Evolutionary conservation across 2,329 filamentous ascomycete species (phyloP), one percentile per base, ranked within the genome.

Genomic region (Macrophomina tecta): DNA sequence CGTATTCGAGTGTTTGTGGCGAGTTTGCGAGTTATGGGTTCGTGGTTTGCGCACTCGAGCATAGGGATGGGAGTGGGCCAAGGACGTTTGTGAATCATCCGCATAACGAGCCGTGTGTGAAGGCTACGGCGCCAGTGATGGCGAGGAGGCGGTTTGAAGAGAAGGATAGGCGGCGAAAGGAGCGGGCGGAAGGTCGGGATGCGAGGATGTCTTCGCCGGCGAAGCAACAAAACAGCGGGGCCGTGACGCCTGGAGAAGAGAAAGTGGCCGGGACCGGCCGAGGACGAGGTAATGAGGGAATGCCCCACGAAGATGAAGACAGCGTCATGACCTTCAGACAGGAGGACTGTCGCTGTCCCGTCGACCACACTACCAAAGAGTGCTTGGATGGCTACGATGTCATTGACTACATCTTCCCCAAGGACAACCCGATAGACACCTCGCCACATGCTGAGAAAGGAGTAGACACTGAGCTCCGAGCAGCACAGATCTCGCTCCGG

Each of bases 1-100:
- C 84, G 69, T 90, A 89, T 72, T 88, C 85, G 18, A 83, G 84
- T 16, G 79, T 90, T 1, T 90, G 88, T 70, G 87, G 88, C 7
- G 87, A 91, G 51, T 85, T 91, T 69, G 88, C 88, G 0, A 89
- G 86, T 72, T 87, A 89, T 70, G 87, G 88, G 0, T 89, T 90
- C 70, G 80, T 91, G 0, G 87, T 91, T 0, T 84, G 87, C 40
- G 87, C 87, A 0, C 72, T 91, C 30, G 88, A 91, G 75, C 88
- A 91, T 73, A 78, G 88, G 34, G 88, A 90, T 73, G 88, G 89
- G 0, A 87, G 85, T 65, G 87, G 86, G 3, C 86, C 88, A 4
- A 79, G 88, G 56, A 87, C 85, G 0, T 86, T 85, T 68, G 82
- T 90, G 66, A 90, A 89, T 70, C 81, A 89, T 53, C 80, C 82